Conservation (phyloP, 768 basidiomycete species). For the Pisolithus sp. region DNA sequence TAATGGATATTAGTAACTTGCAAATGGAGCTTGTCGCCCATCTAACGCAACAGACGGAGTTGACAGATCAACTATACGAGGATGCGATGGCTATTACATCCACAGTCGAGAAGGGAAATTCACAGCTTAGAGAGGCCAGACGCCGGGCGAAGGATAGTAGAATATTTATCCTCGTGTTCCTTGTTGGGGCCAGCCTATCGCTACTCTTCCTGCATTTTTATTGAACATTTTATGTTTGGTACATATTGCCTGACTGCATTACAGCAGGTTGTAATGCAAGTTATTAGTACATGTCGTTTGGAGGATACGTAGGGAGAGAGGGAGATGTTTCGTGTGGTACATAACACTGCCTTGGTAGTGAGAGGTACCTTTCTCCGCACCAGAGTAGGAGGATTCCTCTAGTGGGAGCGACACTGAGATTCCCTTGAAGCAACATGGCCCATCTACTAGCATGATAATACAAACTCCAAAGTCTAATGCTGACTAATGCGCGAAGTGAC, state of each 20-base stretch:
- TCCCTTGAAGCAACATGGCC: too few relatives aligned
- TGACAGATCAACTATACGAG: conserved; percentile 91
- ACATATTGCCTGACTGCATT: conserved; percentile 1
- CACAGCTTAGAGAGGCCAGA: conserved; percentile 84
- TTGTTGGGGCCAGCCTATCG: conserved; percentile 86
- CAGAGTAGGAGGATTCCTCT: too few relatives aligned
- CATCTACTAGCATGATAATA: too few relatives aligned
- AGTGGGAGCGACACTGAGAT: too few relatives aligned
- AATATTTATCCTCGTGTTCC: conserved; percentile 85
- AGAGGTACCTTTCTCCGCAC: too few relatives aligned
- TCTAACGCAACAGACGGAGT: conserved; percentile 81
- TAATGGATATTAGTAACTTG: conserved; percentile 88
- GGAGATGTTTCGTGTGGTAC: too few relatives aligned
- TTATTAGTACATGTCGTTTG: too few relatives aligned
- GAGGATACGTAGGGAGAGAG: too few relatives aligned
- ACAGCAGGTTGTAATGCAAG: neutral
- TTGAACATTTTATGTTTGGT: conserved; percentile 29
- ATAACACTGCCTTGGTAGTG: too few relatives aligned
- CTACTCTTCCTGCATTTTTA: conserved; percentile 93
- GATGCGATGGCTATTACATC: conserved; percentile 86
- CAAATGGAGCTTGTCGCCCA: conserved; percentile 90
- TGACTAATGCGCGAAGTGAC: too few relatives aligned
- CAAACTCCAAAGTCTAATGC: too few relatives aligned
- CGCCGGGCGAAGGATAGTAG: conserved; percentile 82
- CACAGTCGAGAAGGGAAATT: conserved; percentile 84